Evolutionary conservation across 2,329 filamentous ascomycete genomes (phyloP), one percentile per base, ranked within the genome.

Genomic region (Calonectria pseudoturangicola): DNA sequence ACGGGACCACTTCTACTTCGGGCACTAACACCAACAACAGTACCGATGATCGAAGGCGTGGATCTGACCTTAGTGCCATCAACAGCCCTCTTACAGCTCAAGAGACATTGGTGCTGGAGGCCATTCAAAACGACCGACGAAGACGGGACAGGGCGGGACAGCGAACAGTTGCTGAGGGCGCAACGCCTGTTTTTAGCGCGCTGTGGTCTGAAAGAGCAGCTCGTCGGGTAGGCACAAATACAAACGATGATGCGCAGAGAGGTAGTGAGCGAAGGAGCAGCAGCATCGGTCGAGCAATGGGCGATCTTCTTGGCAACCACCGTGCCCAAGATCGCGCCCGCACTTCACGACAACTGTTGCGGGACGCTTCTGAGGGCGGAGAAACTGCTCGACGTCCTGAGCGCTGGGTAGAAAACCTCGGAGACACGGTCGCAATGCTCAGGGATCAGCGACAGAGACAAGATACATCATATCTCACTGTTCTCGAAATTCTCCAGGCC

Each of bases 81-180:
- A 89, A 90, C 67, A 83, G 85, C 39, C 89, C 90, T 1, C 84
- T 90, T 36, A 89, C 87, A 2, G 73, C 87, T 1, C 89, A 90
- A 63, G 91, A 92, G 75, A 88, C 88, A 2, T 81, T 88, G 54
- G 88, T 92, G 1, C 82, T 92, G 3, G 89, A 92, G 71, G 89
- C 89, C 3, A 85, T 91, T 33, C 87, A 90, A 73, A 85, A 86
- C 36, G 87, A 89, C 65, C 87, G 90, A 41, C 86, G 88, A 28
- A 86, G 88, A 21, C 85, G 88, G 50, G 88, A 90, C 68, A 82
- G 87, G 79, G 72, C 80, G 62, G 75, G 77, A 54, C 77, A 83
- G 30, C 78, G 77, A 75, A 73, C 75, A 56, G 68, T 54, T 12
- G 65, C 70, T 25, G 77, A 79, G 8, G 74, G 77, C 15, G 58